Evolutionary conservation across 495 filamentous ascomycete genomes (phyloP).

Genomic region (Talaromyces trachyspermus): DNA sequence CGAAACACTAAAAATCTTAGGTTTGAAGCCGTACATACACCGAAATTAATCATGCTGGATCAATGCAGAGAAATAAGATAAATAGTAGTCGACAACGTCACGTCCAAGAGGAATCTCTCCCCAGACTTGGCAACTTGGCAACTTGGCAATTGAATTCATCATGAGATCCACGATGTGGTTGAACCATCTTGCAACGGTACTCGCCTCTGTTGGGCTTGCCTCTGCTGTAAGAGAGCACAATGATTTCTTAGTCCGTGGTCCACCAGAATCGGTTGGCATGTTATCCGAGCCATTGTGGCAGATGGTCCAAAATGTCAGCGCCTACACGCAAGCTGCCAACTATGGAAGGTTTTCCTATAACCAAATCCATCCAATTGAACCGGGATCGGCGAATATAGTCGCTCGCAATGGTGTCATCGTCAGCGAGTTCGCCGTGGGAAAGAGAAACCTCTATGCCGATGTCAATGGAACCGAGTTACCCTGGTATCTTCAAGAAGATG

Average conservation of each 20-base stretch:
- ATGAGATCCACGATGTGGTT: background rate
- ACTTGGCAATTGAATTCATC: background rate
- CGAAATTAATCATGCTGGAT: background rate
- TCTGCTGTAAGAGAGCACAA: conserved; percentile 5
- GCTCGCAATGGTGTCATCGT: conserved; percentile 19
- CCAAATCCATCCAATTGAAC: conserved; percentile 18
- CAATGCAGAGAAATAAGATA: background rate
- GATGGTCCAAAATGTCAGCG: conserved; percentile 18
- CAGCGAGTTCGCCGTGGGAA: conserved; percentile 22
- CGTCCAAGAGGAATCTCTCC: too few species aligned
- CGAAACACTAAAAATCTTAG: background rate
- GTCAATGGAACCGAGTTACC: conserved; percentile 20
- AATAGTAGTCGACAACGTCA: too few species aligned
- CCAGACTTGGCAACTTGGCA: background rate
- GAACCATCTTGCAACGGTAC: background rate
- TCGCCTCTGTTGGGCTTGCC: conserved; percentile 1
- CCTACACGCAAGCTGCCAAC: conserved; percentile 18
- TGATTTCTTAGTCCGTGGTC: conserved; percentile 12
- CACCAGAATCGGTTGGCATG: conserved; percentile 20
- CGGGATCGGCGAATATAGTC: conserved; percentile 16
- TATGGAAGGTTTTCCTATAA: conserved; percentile 12
- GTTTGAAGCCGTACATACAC: background rate
- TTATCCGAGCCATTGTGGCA: conserved; percentile 12
- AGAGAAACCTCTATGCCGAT: conserved; percentile 19
- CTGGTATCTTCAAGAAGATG: conserved; percentile 9